These are phyloP conservation scores for Penicillium crustosum DNA, from an alignment of 2,329 filamentous ascomycete species.

Conservation along the genomic window DNA sequence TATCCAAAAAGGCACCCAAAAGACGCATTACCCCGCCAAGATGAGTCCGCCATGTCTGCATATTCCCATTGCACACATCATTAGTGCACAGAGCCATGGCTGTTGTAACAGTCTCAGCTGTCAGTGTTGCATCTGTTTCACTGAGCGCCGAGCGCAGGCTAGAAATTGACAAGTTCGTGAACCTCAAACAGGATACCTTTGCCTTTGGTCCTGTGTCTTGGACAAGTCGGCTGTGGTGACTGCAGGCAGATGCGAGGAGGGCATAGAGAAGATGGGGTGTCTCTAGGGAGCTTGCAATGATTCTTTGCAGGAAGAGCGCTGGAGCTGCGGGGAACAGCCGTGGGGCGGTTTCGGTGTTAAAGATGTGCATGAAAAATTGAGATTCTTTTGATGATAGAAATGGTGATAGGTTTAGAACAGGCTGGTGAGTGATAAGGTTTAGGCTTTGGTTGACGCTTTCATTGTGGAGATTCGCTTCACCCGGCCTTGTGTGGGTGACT, in stretches of 20 bases:
- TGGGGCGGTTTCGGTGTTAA: too few relatives aligned
- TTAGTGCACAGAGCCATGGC: slow-evolving; percentile 35
- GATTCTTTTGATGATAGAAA: too few relatives aligned
- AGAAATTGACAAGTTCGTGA: slow-evolving; percentile 30
- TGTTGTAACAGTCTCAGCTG: slow-evolving; percentile 28
- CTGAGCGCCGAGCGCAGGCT: slow-evolving; percentile 23
- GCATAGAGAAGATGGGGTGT: slow-evolving; percentile 31
- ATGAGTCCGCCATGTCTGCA: slow-evolving; percentile 29
- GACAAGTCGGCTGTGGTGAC: slow-evolving; percentile 31
- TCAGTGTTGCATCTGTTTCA: slow-evolving; percentile 14
- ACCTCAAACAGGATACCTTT: slow-evolving; percentile 23
- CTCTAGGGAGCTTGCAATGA: slow-evolving; percentile 14
- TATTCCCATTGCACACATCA: slow-evolving; percentile 37
- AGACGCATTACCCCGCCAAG: slow-evolving; percentile 29
- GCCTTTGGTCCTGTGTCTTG: slow-evolving; percentile 15
- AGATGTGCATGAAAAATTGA: too few relatives aligned
- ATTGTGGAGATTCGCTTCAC: too few relatives aligned
- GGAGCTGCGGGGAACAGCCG: too few relatives aligned
- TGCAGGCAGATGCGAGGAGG: slow-evolving; percentile 29
- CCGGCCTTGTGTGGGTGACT: too few relatives aligned
- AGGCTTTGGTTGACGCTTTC: too few relatives aligned
- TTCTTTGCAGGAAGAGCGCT: slow-evolving; percentile 17
- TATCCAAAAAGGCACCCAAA: slow-evolving; percentile 20
- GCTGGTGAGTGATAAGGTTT: too few relatives aligned
- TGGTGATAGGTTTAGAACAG: too few relatives aligned